Evolutionary conservation across 1,284 basidiomycete genomes (phyloP).

Genomic region (Ganoderma sinense): DNA sequence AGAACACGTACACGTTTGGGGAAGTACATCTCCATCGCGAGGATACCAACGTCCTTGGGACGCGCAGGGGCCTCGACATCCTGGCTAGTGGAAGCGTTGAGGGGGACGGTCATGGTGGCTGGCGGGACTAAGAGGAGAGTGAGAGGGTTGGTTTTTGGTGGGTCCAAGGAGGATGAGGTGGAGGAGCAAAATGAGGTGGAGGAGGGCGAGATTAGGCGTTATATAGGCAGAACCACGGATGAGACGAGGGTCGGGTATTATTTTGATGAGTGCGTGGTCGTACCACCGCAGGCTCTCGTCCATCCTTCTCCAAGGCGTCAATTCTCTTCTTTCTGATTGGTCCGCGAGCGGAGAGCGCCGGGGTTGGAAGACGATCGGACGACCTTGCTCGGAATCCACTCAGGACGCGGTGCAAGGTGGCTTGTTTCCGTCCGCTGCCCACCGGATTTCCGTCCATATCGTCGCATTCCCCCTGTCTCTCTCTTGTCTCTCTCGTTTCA

Average conservation of each 20-base stretch:
- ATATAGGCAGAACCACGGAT: conserved; percentile 33
- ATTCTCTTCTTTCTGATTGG: not conserved
- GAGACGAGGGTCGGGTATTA: conserved; percentile 35
- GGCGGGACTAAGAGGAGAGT: conserved; percentile 13
- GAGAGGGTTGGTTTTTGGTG: conserved; percentile 20
- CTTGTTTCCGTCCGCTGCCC: conserved; percentile 3
- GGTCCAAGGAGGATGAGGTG: conserved; percentile 18
- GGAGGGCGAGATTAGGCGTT: conserved; percentile 15
- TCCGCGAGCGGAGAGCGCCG: not conserved
- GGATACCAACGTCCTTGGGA: conserved; percentile 92
- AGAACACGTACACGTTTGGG: conserved; percentile 78
- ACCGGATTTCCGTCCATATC: conserved; percentile 4
- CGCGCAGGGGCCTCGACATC: conserved; percentile 51
- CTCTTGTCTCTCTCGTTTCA: not conserved
- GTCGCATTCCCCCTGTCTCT: conserved; percentile 1
- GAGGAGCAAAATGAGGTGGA: conserved; percentile 15
- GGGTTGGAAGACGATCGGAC: not conserved
- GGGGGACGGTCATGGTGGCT: conserved; percentile 41
- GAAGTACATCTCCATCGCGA: conserved; percentile 94
- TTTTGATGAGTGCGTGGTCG: conserved; percentile 20
- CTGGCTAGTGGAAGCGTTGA: conserved; percentile 38
- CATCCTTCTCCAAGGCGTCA: not conserved
- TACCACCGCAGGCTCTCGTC: not conserved
- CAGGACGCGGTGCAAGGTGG: not conserved
- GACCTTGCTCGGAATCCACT: not conserved